These are phyloP conservation scores for Sporothrix brasiliensis DNA, from an alignment of 2,329 filamentous ascomycete genomes.

Conservation along the genomic window DNA sequence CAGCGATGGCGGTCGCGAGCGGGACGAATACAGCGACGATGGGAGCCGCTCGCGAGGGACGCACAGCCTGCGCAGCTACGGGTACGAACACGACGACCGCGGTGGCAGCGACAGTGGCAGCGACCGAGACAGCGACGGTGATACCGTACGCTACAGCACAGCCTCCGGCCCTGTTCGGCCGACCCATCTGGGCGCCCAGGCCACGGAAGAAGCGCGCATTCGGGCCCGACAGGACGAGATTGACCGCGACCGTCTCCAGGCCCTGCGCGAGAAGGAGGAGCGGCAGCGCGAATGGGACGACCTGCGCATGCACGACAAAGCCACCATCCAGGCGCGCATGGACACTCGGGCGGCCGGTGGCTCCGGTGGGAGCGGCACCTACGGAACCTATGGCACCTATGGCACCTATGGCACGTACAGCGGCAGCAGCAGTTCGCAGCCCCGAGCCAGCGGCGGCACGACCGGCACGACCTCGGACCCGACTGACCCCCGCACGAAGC, in stretches of 20 bases:
- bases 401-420: neutral
- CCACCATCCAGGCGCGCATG: slow-evolving; percentile 10
- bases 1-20: too few species aligned
- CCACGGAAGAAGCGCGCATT: slow-evolving; percentile 22
- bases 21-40: slow-evolving; percentile 15
- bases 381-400: neutral
- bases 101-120: neutral
- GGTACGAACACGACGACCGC: neutral
- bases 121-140: slow-evolving; percentile 5
- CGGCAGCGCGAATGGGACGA: slow-evolving; percentile 32
- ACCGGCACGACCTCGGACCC: neutral
- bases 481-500: neutral
- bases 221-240: slow-evolving; percentile 14
- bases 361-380: neutral
- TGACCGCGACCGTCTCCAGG: slow-evolving; percentile 24
- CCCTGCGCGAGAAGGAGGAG: neutral
- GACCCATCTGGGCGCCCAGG: neutral
- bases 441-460: neutral
- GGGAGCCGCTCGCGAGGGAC: slow-evolving; percentile 10
- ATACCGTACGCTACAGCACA: slow-evolving; percentile 8
- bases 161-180: neutral
- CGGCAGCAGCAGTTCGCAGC: neutral
- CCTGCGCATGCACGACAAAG: slow-evolving; percentile 31
- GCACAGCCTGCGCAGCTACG: neutral
- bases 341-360: neutral